Conservation (phyloP, 169 alveolate genomes). For the Plasmodium inui region DNA sequence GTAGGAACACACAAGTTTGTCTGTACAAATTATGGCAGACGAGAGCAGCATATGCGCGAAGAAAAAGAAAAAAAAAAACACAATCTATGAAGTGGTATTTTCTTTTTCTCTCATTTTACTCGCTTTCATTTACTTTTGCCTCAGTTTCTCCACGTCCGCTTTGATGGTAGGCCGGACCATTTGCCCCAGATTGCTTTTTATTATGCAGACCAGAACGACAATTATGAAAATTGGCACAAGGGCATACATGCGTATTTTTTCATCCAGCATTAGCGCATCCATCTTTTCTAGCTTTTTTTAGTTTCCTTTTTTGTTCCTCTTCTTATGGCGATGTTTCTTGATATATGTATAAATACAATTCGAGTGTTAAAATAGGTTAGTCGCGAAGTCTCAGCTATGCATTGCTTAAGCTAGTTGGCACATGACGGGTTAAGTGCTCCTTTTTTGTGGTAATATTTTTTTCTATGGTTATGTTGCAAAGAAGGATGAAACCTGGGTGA, state of each 20-base stretch:
- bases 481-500: not conserved
- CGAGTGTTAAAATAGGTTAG: not conserved
- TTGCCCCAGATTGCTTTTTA: slow-evolving; percentile 76
- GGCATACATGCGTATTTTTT: slow-evolving; percentile 72
- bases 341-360: not conserved
- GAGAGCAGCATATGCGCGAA: not conserved
- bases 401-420: not conserved
- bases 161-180: slow-evolving; percentile 31
- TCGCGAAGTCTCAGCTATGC: not conserved
- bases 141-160: slow-evolving; percentile 63
- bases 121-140: slow-evolving; percentile 30
- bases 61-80: not conserved
- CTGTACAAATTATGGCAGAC: not conserved
- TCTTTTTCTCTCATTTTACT: not conserved
- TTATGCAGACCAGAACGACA: slow-evolving; percentile 72
- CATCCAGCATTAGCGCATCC: slow-evolving; percentile 79
- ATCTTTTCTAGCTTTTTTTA: slow-evolving; percentile 24
- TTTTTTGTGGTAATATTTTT: not conserved
- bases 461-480: not conserved
- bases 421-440: not conserved
- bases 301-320: slow-evolving; percentile 3
- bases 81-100: not conserved
- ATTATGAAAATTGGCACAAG: slow-evolving; percentile 79
- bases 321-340: not conserved
- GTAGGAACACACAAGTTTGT: not conserved